Evolutionary conservation across 176 grass and related monocot genomes (phyloP).

Genomic region (Olyra latifolia): DNA sequence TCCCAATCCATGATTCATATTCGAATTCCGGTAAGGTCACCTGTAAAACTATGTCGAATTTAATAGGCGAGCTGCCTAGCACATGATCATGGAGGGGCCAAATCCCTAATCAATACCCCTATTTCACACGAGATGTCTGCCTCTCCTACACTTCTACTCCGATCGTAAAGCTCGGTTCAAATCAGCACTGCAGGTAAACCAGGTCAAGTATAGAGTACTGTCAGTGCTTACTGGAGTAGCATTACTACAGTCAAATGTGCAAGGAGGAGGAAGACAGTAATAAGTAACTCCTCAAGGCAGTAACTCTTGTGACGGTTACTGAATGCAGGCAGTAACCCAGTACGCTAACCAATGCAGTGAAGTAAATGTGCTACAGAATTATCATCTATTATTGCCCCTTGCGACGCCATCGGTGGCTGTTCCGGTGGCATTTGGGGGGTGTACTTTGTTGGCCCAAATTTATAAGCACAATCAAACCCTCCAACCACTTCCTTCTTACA

Average conservation of each 20-base stretch:
- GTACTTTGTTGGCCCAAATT: not conserved
- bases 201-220: constrained; percentile 1
- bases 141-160: not conserved
- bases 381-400: constrained; percentile 47
- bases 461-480: not conserved
- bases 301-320: constrained; percentile 16
- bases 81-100: constrained; percentile 27
- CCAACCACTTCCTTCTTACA: not conserved
- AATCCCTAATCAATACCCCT: not conserved
- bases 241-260: not conserved
- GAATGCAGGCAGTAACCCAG: not conserved
- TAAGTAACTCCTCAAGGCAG: not conserved
- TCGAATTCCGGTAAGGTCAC: constrained; percentile 22
- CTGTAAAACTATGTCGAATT: constrained; percentile 37
- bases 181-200: not conserved
- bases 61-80: constrained; percentile 28
- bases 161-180: constrained; percentile 12
- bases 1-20: constrained; percentile 16
- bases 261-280: not conserved
- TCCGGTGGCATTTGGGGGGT: not conserved
- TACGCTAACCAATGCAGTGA: constrained; percentile 40
- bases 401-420: constrained; percentile 17
- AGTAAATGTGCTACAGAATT: constrained; percentile 45
- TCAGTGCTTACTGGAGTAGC: not conserved
- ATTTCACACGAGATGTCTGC: constrained; percentile 1